Base-by-base conservation (phyloP, 371 early-diverging fungal species). In the Apophysomyces variabilis region DNA sequence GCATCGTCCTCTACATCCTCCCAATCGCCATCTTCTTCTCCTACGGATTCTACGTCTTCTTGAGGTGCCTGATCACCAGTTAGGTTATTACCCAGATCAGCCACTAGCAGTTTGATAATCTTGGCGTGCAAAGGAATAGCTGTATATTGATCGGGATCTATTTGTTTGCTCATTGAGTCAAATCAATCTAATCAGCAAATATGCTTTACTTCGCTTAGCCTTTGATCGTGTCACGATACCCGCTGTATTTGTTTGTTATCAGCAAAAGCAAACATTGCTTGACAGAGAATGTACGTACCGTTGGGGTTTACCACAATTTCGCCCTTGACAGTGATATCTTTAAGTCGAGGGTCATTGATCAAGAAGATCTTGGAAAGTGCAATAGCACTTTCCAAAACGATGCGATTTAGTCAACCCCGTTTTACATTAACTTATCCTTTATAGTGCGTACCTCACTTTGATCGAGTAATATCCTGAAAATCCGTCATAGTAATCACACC, bases 101-200 rank as follows among this genome's bases (percentile, higher is more conserved):
- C 83, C 11, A 94, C 68, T 8, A 97, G 79, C 4, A 97, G 80
- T 69, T 91, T 92, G 58, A 96, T 71, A 11, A 94, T 93, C 79
- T 95, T 96, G 60, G 85, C 88, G 4, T 90, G 80, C 46, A 94
- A 89, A 5, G 94, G 88, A 38, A 95, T 85, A 32, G 81, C 74
- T 4, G 90, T 90, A 76, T 87, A 95, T 62, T 92, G 89, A 43
- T 94, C 93, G 37, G 93, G 92, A 43, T 85, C 92, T 92, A 78
- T 16, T n/a, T 8, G 21, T 50, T 26, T 21, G 21, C 21, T 9
- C 21, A 3, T 9, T 50, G 16, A 14, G 21, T 21, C 32, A 21
- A 9, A 62, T 26, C 32, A 26, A 26, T 32, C 11, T 13, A 16
- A 38, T 6, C 6, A 65, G 7, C 37, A 57, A 36, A 58, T 35